Evolutionary conservation across 805 yeast genomes (phyloP).

Genomic region (Huiozyma sinensis): DNA sequence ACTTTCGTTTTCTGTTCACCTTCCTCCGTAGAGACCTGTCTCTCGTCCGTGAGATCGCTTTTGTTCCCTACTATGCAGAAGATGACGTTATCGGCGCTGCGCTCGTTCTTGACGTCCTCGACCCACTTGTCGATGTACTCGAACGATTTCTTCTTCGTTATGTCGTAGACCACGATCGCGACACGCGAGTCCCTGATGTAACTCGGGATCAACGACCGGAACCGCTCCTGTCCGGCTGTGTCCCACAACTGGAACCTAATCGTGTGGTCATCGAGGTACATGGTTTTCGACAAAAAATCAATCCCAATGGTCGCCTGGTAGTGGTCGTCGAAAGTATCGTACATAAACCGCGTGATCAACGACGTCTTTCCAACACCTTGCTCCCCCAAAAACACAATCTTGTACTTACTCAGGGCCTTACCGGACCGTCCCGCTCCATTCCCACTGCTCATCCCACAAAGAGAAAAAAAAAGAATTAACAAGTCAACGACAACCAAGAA

Average conservation of each 20-base stretch:
- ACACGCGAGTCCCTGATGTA: constrained; percentile 93
- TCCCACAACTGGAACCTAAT: constrained; percentile 95
- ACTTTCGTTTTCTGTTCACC: constrained; percentile 68
- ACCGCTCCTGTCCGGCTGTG: constrained; percentile 95
- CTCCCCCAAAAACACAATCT: constrained; percentile 94
- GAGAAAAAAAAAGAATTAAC: too few relatives aligned
- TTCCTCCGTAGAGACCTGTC: constrained; percentile 76
- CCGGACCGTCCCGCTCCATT: not conserved
- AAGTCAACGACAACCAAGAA: too few relatives aligned
- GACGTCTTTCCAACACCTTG: constrained; percentile 96
- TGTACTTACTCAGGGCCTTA: constrained; percentile 46
- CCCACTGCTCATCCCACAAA: not conserved
- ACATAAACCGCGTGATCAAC: constrained; percentile 93
- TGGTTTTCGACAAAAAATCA: constrained; percentile 86
- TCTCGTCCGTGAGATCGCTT: constrained; percentile 65
- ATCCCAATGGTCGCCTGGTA: constrained; percentile 94
- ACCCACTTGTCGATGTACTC: constrained; percentile 84
- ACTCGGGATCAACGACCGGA: constrained; percentile 87
- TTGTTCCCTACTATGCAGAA: constrained; percentile 89
- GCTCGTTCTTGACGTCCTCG: constrained; percentile 85
- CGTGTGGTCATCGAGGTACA: constrained; percentile 93
- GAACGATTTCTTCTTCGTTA: constrained; percentile 77
- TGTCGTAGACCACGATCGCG: constrained; percentile 94
- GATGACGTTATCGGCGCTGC: constrained; percentile 79
- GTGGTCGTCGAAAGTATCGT: constrained; percentile 92